phyloP scores from a whole-genome alignment of 768 basidiomycete genomes.

The Dioszegia crocea region DNA sequence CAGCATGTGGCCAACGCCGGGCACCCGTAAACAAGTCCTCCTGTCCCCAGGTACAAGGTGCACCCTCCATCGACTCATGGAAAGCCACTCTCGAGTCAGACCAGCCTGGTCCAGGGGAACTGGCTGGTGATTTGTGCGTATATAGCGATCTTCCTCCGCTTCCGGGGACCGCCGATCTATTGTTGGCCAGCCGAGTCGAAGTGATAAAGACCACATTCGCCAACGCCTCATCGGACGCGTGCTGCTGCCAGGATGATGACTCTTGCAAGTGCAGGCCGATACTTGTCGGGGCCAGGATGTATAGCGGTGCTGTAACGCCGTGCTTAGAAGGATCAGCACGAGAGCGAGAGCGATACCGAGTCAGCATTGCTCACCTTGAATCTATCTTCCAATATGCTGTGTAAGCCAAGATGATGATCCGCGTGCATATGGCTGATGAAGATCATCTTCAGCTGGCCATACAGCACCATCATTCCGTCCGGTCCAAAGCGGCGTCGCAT shows the following conservation, averaged over 20 bases:
- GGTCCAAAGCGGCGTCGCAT: conserved; percentile 69
- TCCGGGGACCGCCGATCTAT: too few species aligned
- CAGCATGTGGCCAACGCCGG: conserved; percentile 10
- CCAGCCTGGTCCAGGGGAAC: too few species aligned
- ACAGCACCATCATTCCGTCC: conserved; percentile 46
- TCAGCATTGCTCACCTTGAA: conserved; percentile 55
- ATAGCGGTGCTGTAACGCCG: conserved; percentile 52
- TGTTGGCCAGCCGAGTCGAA: not conserved
- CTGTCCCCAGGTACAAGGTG: not conserved
- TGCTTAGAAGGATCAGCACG: conserved; percentile 15
- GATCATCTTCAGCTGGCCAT: conserved; percentile 70
- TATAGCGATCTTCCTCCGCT: too few species aligned
- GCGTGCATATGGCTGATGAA: conserved; percentile 87
- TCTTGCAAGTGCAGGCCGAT: conserved; percentile 59
- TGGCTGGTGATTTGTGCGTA: too few species aligned
- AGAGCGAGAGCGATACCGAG: not conserved
- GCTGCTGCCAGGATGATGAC: conserved; percentile 64
- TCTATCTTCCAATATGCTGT: conserved; percentile 68
- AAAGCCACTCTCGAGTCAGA: too few species aligned
- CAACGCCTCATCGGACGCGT: conserved; percentile 53
- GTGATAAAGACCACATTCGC: conserved; percentile 30
- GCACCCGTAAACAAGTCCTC: conserved; percentile 7
- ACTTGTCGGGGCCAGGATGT: conserved; percentile 56
- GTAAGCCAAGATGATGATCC: conserved; percentile 84
- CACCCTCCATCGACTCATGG: too few species aligned